phyloP scores from a whole-genome alignment of 768 basidiomycete genomes.

The Coprinellus micaceus region DNA sequence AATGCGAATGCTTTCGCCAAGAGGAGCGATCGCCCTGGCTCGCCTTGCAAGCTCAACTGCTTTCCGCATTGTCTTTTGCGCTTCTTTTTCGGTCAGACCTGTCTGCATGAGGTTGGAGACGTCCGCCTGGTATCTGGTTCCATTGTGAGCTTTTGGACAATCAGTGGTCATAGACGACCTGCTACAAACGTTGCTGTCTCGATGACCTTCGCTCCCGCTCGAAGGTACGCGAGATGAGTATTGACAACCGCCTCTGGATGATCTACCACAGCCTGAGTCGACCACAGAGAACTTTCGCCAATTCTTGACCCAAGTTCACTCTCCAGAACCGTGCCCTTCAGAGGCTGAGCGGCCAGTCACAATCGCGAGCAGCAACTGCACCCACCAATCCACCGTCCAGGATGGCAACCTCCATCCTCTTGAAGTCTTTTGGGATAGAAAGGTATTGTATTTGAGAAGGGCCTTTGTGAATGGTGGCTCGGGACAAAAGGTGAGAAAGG shows the following conservation, averaged over 20 bases:
- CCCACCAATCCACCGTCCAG: constrained; percentile 49
- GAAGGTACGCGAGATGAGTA: constrained; percentile 60
- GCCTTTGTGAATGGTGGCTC: not conserved
- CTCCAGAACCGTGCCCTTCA: constrained; percentile 63
- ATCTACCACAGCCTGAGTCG: constrained; percentile 54
- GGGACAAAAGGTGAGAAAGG: not conserved
- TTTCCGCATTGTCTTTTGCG: constrained; percentile 46
- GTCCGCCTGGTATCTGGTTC: constrained; percentile 54
- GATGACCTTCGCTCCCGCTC: constrained; percentile 63
- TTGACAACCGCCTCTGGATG: constrained; percentile 51
- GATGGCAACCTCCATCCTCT: constrained; percentile 15
- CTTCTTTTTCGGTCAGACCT: constrained; percentile 43
- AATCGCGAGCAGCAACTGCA: too few species aligned
- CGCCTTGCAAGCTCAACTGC: constrained; percentile 49
- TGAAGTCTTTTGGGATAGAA: too few species aligned
- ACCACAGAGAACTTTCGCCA: constrained; percentile 64
- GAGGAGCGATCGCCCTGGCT: constrained; percentile 29
- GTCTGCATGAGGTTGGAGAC: constrained; percentile 48
- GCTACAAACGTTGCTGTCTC: constrained; percentile 60
- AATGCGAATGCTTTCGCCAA: constrained; percentile 19
- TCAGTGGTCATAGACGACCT: not conserved
- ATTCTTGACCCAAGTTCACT: constrained; percentile 44
- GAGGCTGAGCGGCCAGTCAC: too few species aligned
- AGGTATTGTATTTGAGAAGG: not conserved
- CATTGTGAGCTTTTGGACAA: constrained; percentile 27